Percentiles rank a stretch among this genome's conserved stretches.
These are phyloP conservation scores for Dryas alaskensis DNA, from an alignment of 306 rosid genomes.

Conservation along the genomic window DNA sequence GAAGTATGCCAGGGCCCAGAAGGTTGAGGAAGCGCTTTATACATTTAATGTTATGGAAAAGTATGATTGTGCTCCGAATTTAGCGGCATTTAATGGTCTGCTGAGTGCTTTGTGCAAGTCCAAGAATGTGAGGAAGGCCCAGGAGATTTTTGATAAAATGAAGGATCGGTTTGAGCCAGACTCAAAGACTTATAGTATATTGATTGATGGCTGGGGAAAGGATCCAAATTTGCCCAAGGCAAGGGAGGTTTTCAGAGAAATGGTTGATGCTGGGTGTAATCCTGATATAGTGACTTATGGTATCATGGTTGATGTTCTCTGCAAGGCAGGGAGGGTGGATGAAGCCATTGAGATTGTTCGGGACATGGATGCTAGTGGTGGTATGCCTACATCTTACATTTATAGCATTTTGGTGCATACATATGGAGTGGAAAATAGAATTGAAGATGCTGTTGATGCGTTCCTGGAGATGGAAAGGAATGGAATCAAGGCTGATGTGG, in stretches of 20 bases:
- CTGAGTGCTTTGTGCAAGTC: constrained; percentile 80
- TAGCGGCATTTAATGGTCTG: constrained; percentile 74
- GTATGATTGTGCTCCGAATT: constrained; percentile 51
- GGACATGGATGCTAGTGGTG: constrained; percentile 58
- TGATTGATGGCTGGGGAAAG: constrained; percentile 88
- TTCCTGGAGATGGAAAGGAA: constrained; percentile 72
- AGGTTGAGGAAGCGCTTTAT: constrained; percentile 77
- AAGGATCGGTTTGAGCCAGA: constrained; percentile 64
- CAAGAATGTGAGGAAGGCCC: constrained; percentile 87
- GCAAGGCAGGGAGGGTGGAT: constrained; percentile 84
- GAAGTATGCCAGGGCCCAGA: constrained; percentile 75
- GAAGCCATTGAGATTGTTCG: constrained; percentile 70
- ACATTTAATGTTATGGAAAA: constrained; percentile 84
- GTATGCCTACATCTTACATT: constrained; percentile 65
- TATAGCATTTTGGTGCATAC: constrained; percentile 77
- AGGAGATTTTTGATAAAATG: constrained; percentile 70
- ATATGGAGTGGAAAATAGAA: constrained; percentile 65
- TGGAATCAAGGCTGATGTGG: constrained; percentile 69
- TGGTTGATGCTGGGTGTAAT: constrained; percentile 56
- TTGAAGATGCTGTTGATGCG: constrained; percentile 75
- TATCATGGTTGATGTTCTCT: constrained; percentile 77
- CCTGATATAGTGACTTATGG: constrained; percentile 88
- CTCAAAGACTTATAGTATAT: constrained; percentile 68
- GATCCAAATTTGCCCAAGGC: constrained; percentile 81
- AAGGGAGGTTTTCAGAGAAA: constrained; percentile 67